A percentile compares a stretch with the other conserved stretches of the same genome.
Conservation (phyloP, 176 grass and related monocot species). For the Stipa capillata region DNA sequence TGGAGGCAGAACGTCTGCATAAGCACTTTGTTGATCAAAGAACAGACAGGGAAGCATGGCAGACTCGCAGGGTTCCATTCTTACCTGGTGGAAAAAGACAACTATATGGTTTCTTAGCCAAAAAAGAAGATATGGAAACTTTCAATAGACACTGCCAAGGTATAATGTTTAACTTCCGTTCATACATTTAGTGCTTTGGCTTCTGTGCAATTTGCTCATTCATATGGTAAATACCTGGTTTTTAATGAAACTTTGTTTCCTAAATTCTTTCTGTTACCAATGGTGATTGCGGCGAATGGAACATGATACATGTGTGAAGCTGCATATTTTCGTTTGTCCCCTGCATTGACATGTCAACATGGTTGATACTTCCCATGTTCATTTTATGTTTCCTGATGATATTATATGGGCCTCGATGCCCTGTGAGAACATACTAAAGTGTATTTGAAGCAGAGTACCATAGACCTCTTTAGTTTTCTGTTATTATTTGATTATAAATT, state of each 20-base stretch:
- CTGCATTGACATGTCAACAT: background rate
- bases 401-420: background rate
- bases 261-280: background rate
- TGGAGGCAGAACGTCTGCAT: slow-evolving; percentile 80
- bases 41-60: slow-evolving; percentile 66
- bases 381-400: background rate
- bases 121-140: slow-evolving; percentile 73
- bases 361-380: background rate
- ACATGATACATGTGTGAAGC: background rate
- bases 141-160: slow-evolving; percentile 84
- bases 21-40: slow-evolving; percentile 70
- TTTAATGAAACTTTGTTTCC: background rate
- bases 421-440: background rate
- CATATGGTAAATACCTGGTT: slow-evolving; percentile 18
- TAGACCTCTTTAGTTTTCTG: background rate
- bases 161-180: slow-evolving; percentile 26
- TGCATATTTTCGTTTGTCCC: background rate
- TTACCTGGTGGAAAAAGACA: slow-evolving; percentile 74
- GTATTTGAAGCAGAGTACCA: background rate
- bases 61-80: slow-evolving; percentile 36
- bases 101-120: slow-evolving; percentile 75
- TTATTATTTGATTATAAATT: slow-evolving; percentile 1
- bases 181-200: background rate
- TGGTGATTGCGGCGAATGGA: background rate
- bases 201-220: slow-evolving; percentile 4